Evolutionary conservation across 306 rosid genomes (phyloP).

Genomic region (Ziziphus jujuba): DNA sequence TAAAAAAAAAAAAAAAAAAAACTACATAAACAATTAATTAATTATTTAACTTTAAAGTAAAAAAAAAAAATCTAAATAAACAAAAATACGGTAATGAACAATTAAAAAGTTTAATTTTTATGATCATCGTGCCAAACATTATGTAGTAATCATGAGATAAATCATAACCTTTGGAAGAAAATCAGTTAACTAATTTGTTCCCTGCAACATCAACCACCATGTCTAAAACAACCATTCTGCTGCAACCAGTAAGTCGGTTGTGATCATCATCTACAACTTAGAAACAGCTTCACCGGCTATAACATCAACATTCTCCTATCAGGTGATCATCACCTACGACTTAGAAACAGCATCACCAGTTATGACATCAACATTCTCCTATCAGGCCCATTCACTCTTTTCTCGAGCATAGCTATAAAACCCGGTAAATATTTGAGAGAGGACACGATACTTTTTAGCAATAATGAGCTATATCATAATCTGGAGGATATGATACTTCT

Average conservation of each 20-base stretch:
- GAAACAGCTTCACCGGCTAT: constrained; percentile 73
- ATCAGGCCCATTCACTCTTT: constrained; percentile 57
- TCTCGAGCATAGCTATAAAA: constrained; percentile 82
- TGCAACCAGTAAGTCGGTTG: constrained; percentile 74
- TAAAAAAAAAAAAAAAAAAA: too few species aligned
- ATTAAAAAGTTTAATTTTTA: too few species aligned
- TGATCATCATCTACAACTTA: constrained; percentile 63
- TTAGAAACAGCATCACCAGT: constrained; percentile 73
- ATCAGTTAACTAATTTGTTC: constrained; percentile 50
- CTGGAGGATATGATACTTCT: constrained; percentile 26
- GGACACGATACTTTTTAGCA: constrained; percentile 26
- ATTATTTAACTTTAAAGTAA: too few species aligned
- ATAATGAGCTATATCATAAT: constrained; percentile 38
- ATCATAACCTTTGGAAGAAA: constrained; percentile 45
- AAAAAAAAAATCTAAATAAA: too few species aligned
- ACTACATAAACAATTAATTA: too few species aligned
- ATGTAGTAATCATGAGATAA: constrained; percentile 37
- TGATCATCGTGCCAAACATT: constrained; percentile 39
- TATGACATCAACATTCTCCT: constrained; percentile 56
- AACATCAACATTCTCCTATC: constrained; percentile 61
- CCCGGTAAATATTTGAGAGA: constrained; percentile 36
- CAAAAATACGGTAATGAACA: too few species aligned
- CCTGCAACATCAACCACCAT: constrained; percentile 53
- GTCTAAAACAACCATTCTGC: constrained; percentile 64
- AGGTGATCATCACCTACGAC: constrained; percentile 63